Base-by-base conservation (phyloP, 345 rosid genomes). In the Tarenaya hassleriana region DNA sequence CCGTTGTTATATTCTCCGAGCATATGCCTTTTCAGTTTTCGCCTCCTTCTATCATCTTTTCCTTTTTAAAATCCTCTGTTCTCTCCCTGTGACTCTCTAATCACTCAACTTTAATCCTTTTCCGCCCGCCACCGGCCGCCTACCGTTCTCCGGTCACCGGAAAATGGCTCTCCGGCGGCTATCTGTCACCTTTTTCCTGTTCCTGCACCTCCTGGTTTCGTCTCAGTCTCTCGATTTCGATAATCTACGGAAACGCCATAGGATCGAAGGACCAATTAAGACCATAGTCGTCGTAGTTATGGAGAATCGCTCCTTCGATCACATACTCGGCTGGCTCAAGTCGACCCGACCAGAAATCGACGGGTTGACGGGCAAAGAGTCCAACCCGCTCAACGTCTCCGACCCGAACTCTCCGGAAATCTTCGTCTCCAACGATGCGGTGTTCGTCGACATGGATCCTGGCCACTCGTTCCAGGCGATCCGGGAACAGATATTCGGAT, bases 231-330 rank as follows among this genome's bases (percentile, higher is more conserved):
- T 70, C 16, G 62, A 69, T 16, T 62, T 68, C 17, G 53, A 70
- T 1, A 51, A 41, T 18, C 58, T 59, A 10, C 66, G 41, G 12
- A 72, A 67, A 50, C 33, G 48, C 16, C 79, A 72, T 59, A 72
- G 56, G 56, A 73, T 88, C 79, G 35, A 82, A 57, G 95, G 99
- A 11, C 99, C 97, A 31, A 83, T 94, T 63, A 94, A 88, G 69
- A 94, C 99, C 68, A 34, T 88, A 19, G 97, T 94, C 39, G 76
- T 94, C 31, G 43, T 94, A 13, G 91, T 94, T 13, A 94, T 94
- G 99, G 98, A 92, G 74, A 92, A 88, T 60, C 96, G 98, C 52
- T 91, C 96, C 50, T 87, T 91, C 53, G 98, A 91, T 63, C 98
- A 91, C 61, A 62, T 87, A 48, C 71, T 91, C 10, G 99, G 99